phyloP scores from a whole-genome alignment of 148 eudicot species.

The Fagopyrum esculentum region DNA sequence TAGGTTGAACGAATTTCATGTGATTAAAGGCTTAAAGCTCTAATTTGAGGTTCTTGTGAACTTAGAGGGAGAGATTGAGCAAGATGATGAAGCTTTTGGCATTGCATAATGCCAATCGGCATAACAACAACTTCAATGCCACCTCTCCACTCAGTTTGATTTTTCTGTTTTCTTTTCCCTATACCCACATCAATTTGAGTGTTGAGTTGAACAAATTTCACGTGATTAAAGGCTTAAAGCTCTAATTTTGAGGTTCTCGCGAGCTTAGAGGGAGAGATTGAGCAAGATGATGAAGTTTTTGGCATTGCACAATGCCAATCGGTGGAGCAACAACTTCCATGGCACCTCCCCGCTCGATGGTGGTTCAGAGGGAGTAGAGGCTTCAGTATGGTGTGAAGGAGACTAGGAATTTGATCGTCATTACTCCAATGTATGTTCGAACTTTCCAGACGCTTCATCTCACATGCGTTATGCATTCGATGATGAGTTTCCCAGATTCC shows the following conservation, averaged over 20 bases:
- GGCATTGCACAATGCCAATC: too few relatives aligned
- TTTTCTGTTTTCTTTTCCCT: too few relatives aligned
- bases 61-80: neutral
- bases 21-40: neutral
- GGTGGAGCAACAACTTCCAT: constrained; percentile 55
- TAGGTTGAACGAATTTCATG: neutral
- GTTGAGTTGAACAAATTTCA: too few relatives aligned
- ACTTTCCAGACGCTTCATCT: constrained; percentile 87
- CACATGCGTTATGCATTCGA: constrained; percentile 80
- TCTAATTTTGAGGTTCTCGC: too few relatives aligned
- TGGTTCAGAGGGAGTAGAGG: constrained; percentile 85
- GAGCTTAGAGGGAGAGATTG: too few relatives aligned
- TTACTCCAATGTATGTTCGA: constrained; percentile 83
- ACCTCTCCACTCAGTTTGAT: too few relatives aligned
- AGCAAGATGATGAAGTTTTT: too few relatives aligned
- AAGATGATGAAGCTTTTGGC: constrained; percentile 64
- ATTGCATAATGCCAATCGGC: constrained; percentile 51
- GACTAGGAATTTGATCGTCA: constrained; percentile 56
- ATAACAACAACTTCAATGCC: too few relatives aligned
- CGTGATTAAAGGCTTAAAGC: too few relatives aligned
- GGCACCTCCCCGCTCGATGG: constrained; percentile 25
- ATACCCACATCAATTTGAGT: too few relatives aligned
- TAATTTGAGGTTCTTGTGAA: neutral
- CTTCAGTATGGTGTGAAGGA: constrained; percentile 70
- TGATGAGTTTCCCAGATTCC: constrained; percentile 85